Evolutionary conservation across 2,329 filamentous ascomycete genomes (phyloP), one percentile per base, ranked within the genome.

Genomic region (Aplosporella prunicola): DNA sequence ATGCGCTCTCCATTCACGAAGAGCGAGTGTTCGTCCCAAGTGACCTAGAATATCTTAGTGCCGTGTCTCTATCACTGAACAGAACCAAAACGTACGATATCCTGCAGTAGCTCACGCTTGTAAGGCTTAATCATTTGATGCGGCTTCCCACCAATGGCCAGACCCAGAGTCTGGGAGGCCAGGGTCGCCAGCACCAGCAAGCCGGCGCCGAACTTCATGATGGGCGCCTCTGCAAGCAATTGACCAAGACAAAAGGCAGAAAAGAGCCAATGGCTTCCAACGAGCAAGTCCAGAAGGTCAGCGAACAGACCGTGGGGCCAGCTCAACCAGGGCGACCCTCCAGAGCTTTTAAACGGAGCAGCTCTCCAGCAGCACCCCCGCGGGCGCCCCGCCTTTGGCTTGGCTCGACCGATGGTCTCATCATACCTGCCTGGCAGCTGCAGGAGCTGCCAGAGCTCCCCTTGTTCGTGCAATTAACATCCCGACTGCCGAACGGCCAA

Each of bases 11-110:
- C 82, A 43, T 72, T 67, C 42, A 88, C 69, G 45, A 79, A 80
- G 3, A 88, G 61, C 0, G 81, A 82, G 45, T 82, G 65, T 27
- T 81, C 68, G 53, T 87, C 82, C 74, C 79, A 87, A 30, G 78
- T 83, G 14, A 82, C 70, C 61, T 64, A 27, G 14, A 29, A 9
- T 7, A 1, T 11, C 4, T 14, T 13, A 24, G 11, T 40, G 37
- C 25, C 43, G 35, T 16, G 14, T 27, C 5, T 6, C 9, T 13
- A 29, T 29, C 14, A 9, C 8, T 13, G 7, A n/a, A n/a, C n/a
- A n/a, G n/a, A n/a, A n/a, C n/a, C n/a, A 14, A 5, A 24, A 58
- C 67, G 49, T 45, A 77, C 73, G 48, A 75, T 67, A 52, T 74
- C 63, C 50, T 77, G 74, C 31, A 76, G 51, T 16, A 62, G 53